These are phyloP conservation scores for Barnettozyma populi DNA, from an alignment of 805 yeast genomes.

Conservation along the genomic window DNA sequence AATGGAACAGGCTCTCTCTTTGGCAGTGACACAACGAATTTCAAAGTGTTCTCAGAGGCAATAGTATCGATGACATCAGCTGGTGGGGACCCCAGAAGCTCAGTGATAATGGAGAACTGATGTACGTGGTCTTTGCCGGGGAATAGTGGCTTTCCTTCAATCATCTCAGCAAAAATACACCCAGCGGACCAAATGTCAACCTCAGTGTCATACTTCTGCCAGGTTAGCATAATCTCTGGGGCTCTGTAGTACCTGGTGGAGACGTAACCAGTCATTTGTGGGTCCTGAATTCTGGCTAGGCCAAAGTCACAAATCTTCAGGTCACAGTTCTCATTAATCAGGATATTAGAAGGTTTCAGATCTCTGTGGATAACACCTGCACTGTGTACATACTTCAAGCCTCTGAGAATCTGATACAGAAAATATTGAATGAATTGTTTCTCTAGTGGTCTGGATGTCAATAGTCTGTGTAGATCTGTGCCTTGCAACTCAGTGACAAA, in stretches of 20 bases:
- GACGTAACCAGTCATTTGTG: slow-evolving; percentile 98
- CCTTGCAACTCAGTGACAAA: slow-evolving; percentile 97
- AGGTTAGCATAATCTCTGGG: slow-evolving; percentile 96
- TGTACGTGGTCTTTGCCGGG: slow-evolving; percentile 99
- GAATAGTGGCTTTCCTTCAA: slow-evolving; percentile 92
- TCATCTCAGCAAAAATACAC: slow-evolving; percentile 95
- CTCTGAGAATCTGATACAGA: slow-evolving; percentile 87
- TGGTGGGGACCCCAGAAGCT: slow-evolving; percentile 93
- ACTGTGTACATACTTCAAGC: slow-evolving; percentile 83
- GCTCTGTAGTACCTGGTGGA: slow-evolving; percentile 95
- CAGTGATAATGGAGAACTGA: slow-evolving; percentile 95
- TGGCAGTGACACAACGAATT: slow-evolving; percentile 92
- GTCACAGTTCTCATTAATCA: slow-evolving; percentile 87
- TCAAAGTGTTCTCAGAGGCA: slow-evolving; percentile 89
- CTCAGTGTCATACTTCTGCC: slow-evolving; percentile 96
- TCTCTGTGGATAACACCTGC: slow-evolving; percentile 92
- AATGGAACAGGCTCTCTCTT: slow-evolving; percentile 89
- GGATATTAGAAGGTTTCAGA: slow-evolving; percentile 77
- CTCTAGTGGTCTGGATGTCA: slow-evolving; percentile 90
- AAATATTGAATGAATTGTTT: slow-evolving; percentile 96
- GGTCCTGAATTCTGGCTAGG: slow-evolving; percentile 93
- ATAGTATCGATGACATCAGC: slow-evolving; percentile 93
- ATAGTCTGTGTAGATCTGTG: slow-evolving; percentile 86
- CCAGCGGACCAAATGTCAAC: slow-evolving; percentile 99
- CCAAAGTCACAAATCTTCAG: slow-evolving; percentile 92